Evolutionary conservation across 148 eudicot species (phyloP), one percentile per base, ranked within the genome.

Genomic region (Hydrangea macrophylla): DNA sequence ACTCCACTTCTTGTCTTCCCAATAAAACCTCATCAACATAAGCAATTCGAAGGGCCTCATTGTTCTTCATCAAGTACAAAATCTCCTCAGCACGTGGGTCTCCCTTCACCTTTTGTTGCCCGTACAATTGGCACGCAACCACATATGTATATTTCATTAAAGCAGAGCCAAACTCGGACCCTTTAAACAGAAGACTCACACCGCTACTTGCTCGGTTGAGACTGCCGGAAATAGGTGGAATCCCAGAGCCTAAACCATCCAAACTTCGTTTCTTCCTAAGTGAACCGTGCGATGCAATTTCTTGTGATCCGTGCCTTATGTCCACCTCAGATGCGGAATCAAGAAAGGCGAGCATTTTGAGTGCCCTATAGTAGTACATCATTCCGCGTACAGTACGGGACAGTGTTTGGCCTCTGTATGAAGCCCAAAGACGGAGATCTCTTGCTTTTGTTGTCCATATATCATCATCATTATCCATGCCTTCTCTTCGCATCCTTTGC

Each of bases 321-420:
- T 90, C 98, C 75, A 86, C 37, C 70, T 93, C 98, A 54, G 98
- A 88, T 32, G 98, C 98, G 37, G 90, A 79, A 75, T 93, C 98
- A 58, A 93, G 89, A 79, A 72, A 93, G 32, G 96, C 79, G 63
- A 93, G 90, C 94, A 93, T 93, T 73, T 86, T 83, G n/a, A 93
- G 84, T 8, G 98, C 98, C 70, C 92, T 71, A 50, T 93, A 86
- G 68, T 93, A 77, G 76, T 93, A 93, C 95, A 93, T 93, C 98
- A 93, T 93, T 64, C 98, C 98, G 75, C 98, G 84, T 26, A 93
- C 90, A 55, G 98, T 93, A 44, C 98, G 93, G 11, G 98, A 88
- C 39, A 93, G 90, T 58, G 98, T 93, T 69, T 93, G 98, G 33
- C 98, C 98, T 62, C 98, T 82, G 69, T 90, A 90, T 37, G 98